Evolutionary conservation across 2,329 filamentous ascomycete genomes (phyloP).

Genomic region (Xylaria sp.): DNA sequence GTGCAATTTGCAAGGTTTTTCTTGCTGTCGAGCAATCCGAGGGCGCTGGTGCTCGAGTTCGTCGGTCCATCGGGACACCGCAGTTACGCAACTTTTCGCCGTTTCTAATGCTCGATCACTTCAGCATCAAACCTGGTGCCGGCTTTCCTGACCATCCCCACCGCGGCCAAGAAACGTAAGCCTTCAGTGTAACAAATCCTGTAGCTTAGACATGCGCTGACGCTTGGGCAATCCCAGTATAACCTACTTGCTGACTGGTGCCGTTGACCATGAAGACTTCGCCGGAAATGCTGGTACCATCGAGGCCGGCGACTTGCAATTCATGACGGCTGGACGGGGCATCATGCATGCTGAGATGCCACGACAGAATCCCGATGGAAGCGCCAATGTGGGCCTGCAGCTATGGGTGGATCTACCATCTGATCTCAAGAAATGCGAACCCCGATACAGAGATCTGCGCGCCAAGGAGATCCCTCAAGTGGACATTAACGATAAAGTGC

Average conservation of each 20-base stretch:
- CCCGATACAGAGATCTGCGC: slow-evolving; percentile 87
- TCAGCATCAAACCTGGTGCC: slow-evolving; percentile 80
- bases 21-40: slow-evolving; percentile 87
- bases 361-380: slow-evolving; percentile 78
- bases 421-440: slow-evolving; percentile 86
- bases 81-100: slow-evolving; percentile 87
- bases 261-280: slow-evolving; percentile 52
- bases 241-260: slow-evolving; percentile 81
- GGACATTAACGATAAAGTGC: slow-evolving; percentile 77
- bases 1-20: slow-evolving; percentile 85
- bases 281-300: slow-evolving; percentile 75
- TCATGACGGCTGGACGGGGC: slow-evolving; percentile 94
- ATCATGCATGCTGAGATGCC: slow-evolving; percentile 99
- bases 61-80: slow-evolving; percentile 86
- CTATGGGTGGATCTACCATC: slow-evolving; percentile 93
- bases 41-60: slow-evolving; percentile 86
- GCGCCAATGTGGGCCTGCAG: slow-evolving; percentile 86
- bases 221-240: slow-evolving; percentile 30
- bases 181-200: slow-evolving; percentile 11
- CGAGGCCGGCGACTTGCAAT: slow-evolving; percentile 88
- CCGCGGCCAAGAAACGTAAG: slow-evolving; percentile 78
- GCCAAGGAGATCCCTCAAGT: slow-evolving; percentile 82
- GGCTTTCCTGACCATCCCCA: slow-evolving; percentile 92
- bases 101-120: slow-evolving; percentile 97
- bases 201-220: slow-evolving; percentile 9